These are phyloP conservation scores for Borovskyia barvae DNA, from an alignment of 208 protist genomes.

Conservation along the genomic window DNA sequence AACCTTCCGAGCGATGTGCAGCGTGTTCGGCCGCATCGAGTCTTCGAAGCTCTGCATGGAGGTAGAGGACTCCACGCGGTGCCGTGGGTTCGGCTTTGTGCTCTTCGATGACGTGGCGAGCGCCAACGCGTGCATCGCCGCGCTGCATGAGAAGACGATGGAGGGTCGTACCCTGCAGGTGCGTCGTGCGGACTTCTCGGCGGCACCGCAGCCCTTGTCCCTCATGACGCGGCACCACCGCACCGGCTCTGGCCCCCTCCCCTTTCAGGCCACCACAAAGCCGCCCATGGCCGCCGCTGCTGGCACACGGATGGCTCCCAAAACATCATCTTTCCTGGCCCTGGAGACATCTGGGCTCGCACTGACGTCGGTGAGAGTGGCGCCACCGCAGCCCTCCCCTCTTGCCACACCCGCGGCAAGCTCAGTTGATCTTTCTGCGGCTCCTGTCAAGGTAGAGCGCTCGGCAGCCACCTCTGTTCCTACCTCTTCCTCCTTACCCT, in stretches of 20 bases:
- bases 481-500: too few relatives aligned
- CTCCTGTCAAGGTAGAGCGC: too few relatives aligned
- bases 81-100: constrained; percentile 63
- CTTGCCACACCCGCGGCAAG: too few relatives aligned
- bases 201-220: constrained; percentile 35
- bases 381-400: not conserved
- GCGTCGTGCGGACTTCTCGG: constrained; percentile 49
- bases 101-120: constrained; percentile 50
- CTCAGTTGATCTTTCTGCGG: too few relatives aligned
- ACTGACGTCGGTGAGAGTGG: not conserved
- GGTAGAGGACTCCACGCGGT: constrained; percentile 30
- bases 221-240: constrained; percentile 25
- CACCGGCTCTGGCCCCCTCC: constrained; percentile 16
- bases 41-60: constrained; percentile 63
- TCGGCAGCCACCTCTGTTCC: too few relatives aligned
- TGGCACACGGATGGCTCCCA: too few relatives aligned
- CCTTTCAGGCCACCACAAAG: too few relatives aligned
- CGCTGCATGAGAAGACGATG: constrained; percentile 40
- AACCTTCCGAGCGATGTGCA: constrained; percentile 54
- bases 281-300: too few relatives aligned
- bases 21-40: constrained; percentile 54
- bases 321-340: too few relatives aligned
- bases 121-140: constrained; percentile 51
- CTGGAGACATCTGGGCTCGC: too few relatives aligned
- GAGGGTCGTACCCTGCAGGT: constrained; percentile 51